Base-by-base conservation (phyloP, 768 basidiomycete genomes). In the Podaxis carcinomalis region DNA sequence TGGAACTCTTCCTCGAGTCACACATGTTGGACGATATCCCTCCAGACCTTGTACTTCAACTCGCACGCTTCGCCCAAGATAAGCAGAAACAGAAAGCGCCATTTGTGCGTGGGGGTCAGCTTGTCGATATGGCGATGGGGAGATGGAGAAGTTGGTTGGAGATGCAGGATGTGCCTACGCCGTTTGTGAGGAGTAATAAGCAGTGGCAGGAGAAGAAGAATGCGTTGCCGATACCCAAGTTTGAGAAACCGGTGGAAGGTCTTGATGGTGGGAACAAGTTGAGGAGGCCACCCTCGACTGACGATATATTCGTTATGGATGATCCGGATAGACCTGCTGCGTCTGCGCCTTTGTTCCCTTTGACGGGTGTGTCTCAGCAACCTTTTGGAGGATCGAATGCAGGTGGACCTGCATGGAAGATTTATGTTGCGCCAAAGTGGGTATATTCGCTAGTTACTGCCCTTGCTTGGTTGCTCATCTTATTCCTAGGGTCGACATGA, bases 251-350 rank as follows among this genome's bases (percentile, higher is more conserved):
- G 23, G 56, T 19, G 16, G 23, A 5, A 28, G 23, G 21, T 14
- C 14, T 60, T 59, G n/a, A 19, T n/a, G 36, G n/a, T 11, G 39
- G 46, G 42, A 54, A 56, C n/a, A 54, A 7, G 42, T 37, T 60
- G 21, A 54, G 35, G 52, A 71, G 68, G 36, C 73, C 64, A 4
- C 70, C 69, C 28, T 78, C 82, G 2, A 85, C 68, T 7, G 82
- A 93, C 59, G 93, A 92, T 54, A 78, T 95, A 32, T 95, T 96
- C 67, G 69, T 77, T 5, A 95, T 95, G 92, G 94, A 95, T 67
- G 90, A 91, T 53, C 73, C 80, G 3, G 86, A 85, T n/a, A 64
- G n/a, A 44, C 61, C 5, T 63, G 70, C 5, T 63, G 70, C 1
- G 73, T 78, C 77, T 75, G 80, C 77, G 63, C 68, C 69, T 28